Conservation (phyloP, 805 yeast genomes). For the Candida quercuum region DNA sequence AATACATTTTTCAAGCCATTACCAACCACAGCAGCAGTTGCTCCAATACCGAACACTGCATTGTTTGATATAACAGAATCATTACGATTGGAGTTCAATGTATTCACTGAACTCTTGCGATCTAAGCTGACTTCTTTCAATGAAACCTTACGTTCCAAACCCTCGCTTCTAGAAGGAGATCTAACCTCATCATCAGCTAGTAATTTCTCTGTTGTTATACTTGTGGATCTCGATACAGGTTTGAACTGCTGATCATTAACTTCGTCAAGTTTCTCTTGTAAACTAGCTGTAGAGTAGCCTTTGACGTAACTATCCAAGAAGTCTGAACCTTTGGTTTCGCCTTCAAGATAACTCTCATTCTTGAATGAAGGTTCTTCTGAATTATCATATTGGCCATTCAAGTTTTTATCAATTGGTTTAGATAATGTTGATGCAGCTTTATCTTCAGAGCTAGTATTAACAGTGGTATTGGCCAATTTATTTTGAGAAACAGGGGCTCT, state of each 20-base stretch:
- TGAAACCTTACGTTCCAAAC: background rate
- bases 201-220: background rate
- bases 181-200: background rate
- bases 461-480: no score
- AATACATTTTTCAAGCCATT: conserved; percentile 8
- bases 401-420: no score
- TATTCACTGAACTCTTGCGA: background rate
- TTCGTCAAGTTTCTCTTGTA: conserved; percentile 3
- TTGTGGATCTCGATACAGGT: conserved; percentile 1
- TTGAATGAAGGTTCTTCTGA: no score
- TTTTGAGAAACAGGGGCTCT: no score
- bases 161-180: background rate
- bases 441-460: no score
- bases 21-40: conserved; percentile 6
- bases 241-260: conserved; percentile 1
- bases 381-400: no score
- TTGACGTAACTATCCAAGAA: conserved; percentile 24
- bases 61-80: conserved; percentile 1
- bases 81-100: background rate
- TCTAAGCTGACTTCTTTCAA: background rate
- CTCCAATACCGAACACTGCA: conserved; percentile 6
- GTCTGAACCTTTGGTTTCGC: conserved; percentile 20
- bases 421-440: no score
- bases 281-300: conserved; percentile 8
- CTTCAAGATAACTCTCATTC: conserved; percentile 6